Base-by-base conservation (phyloP, 2,329 filamentous ascomycete genomes). In the Penicillium brasilianum region DNA sequence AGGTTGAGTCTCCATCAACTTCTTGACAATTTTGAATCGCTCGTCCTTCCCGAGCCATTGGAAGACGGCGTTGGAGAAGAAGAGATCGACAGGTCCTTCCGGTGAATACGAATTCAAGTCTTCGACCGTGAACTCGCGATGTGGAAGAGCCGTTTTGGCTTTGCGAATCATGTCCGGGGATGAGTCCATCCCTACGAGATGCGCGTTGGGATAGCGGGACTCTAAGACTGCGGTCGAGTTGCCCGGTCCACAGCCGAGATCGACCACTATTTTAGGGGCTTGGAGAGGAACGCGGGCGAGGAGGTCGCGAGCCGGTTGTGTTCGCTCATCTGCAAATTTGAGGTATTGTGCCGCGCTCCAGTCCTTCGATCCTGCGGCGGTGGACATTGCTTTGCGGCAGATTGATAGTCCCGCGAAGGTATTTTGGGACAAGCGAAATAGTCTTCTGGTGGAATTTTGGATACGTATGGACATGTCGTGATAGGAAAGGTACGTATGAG, bases 181-280 rank as follows among this genome's bases (percentile, higher is more conserved):
- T 0, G 81, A 82, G 65, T 88, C 86, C 49, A 88, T 77, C 10
- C 84, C 86, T 0, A 76, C 75, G 46, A 87, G 66, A 0, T 69
- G 59, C 0, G 85, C 81, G 4, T 71, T 49, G 0, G 85, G 83
- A 69, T 83, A 88, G 4, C 78, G 77, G 2, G 70, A 66, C 4
- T 74, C 72, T 1, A 88, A 77, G 1, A 82, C 80, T 0, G 74
- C 71, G 0, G 85, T 88, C 2, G 83, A 85, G 74, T 87, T 88
- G 5, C 83, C 86, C 0, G 86, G 86, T 0, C 86, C 86, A 70
- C 86, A 88, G 65, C 86, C 86, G 1, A 88, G 76, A 61, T 88
- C 86, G 66, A 86, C 76, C 65, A 88, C 81, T 30, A 71, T 74
- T 10, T 74, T 68, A n/a, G 83, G 74, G 0, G 68, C 57, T 14